These are phyloP conservation scores for Corymbia maculata DNA, from an alignment of 345 rosid genomes.

Conservation along the genomic window DNA sequence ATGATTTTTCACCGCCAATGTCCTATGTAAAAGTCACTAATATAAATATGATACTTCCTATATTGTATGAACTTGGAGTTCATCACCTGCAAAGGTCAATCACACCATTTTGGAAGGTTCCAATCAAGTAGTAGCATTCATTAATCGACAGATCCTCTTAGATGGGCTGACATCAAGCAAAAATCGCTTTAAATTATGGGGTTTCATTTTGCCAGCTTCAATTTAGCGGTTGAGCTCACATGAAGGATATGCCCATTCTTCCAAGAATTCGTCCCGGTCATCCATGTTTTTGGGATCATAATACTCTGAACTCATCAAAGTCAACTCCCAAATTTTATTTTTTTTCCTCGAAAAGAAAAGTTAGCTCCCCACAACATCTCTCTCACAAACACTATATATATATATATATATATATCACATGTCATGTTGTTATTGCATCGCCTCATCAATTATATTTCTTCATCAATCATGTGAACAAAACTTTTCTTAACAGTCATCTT, in stretches of 20 bases:
- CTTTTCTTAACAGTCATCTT: accelerated
- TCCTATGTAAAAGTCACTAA: not conserved
- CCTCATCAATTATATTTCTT: not conserved
- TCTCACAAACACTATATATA: not conserved
- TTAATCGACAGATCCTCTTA: not conserved
- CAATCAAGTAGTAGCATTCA: not conserved
- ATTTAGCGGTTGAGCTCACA: not conserved
- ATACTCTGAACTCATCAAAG: not conserved
- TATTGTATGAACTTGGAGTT: not conserved
- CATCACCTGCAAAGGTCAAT: not conserved
- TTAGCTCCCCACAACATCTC: too few relatives aligned
- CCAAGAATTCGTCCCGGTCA: not conserved
- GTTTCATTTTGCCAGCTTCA: not conserved
- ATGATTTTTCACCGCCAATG: not conserved
- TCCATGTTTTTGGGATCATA: not conserved
- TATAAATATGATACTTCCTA: not conserved
- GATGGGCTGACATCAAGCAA: not conserved
- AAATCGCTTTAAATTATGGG: not conserved
- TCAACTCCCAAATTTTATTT: not conserved
- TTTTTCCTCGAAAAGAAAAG: too few relatives aligned
- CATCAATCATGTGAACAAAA: not conserved
- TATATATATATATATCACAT: too few relatives aligned
- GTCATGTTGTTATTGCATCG: not conserved
- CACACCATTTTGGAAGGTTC: not conserved
- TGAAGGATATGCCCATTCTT: not conserved